A percentile compares a stretch with the other conserved stretches of the same genome.
These are phyloP conservation scores for Chaetomium fimeti DNA, from an alignment of 495 filamentous ascomycete species.

Conservation along the genomic window DNA sequence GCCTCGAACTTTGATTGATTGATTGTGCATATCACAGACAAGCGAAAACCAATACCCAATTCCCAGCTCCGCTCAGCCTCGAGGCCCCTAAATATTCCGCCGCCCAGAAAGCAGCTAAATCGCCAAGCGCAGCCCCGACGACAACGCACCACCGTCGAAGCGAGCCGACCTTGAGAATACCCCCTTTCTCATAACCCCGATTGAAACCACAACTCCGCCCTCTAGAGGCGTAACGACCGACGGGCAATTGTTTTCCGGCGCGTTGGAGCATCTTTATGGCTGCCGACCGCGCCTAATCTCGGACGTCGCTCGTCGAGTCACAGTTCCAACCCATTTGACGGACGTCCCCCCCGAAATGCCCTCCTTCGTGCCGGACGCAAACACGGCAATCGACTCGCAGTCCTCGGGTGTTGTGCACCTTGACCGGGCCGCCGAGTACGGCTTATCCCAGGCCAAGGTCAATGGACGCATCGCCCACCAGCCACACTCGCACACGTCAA, in stretches of 20 bases:
- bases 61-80: neutral
- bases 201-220: neutral
- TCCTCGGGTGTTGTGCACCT: constrained; percentile 39
- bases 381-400: constrained; percentile 47
- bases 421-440: constrained; percentile 34
- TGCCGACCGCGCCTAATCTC: constrained; percentile 20
- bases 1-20: neutral
- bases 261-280: constrained; percentile 29
- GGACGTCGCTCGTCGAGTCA: constrained; percentile 12
- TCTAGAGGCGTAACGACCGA: neutral
- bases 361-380: constrained; percentile 56
- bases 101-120: constrained; percentile 3
- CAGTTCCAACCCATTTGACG: constrained; percentile 7
- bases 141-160: constrained; percentile 10
- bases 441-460: constrained; percentile 32
- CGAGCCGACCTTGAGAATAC: neutral
- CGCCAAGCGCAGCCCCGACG: constrained; percentile 13
- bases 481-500: constrained; percentile 36
- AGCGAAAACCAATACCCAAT: neutral
- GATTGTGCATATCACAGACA: neutral
- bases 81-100: constrained; percentile 4
- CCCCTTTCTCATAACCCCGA: neutral
- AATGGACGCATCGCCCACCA: constrained; percentile 34
- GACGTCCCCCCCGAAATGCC: constrained; percentile 50
- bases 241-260: neutral